These are phyloP conservation scores for Mortierella antarctica DNA, from an alignment of 192 early-diverging fungal genomes.

Conservation along the genomic window DNA sequence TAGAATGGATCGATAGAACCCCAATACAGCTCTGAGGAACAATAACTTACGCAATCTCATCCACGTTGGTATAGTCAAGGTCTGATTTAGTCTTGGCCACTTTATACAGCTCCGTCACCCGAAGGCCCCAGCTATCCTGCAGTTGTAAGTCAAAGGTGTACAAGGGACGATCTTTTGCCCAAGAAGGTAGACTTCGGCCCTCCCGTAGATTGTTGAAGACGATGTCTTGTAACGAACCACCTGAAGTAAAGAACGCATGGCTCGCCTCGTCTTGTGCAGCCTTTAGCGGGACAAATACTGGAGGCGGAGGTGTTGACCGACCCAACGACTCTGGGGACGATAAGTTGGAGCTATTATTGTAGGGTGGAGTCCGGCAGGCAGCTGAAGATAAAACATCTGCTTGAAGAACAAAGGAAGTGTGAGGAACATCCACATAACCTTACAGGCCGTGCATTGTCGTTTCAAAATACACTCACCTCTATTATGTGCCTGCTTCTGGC, in stretches of 20 bases:
- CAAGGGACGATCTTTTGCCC: constrained; percentile 3
- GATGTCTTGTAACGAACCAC: constrained; percentile 4
- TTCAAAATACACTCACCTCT: too few species aligned
- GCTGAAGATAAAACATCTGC: too few species aligned
- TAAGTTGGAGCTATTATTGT: not conserved
- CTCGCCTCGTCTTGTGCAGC: not conserved
- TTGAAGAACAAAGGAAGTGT: too few species aligned
- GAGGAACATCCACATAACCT: too few species aligned
- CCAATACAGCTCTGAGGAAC: not conserved
- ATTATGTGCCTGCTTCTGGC: too few species aligned
- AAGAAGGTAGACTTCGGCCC: not conserved
- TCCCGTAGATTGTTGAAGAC: not conserved
- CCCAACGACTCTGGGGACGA: constrained; percentile 1
- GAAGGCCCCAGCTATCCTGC: not conserved
- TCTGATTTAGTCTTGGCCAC: constrained; percentile 1
- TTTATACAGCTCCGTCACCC: not conserved
- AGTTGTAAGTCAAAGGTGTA: constrained; percentile 1
- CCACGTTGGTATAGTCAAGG: constrained; percentile 14
- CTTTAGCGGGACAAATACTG: constrained; percentile 3
- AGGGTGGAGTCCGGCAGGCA: too few species aligned
- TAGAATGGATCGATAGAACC: not conserved
- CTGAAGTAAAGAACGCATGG: not conserved
- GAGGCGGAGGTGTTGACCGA: not conserved
- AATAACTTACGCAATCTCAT: constrained; percentile 19
- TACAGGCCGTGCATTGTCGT: too few species aligned